phyloP scores from a whole-genome alignment of 148 eudicot genomes.

The Cornus controversa region DNA sequence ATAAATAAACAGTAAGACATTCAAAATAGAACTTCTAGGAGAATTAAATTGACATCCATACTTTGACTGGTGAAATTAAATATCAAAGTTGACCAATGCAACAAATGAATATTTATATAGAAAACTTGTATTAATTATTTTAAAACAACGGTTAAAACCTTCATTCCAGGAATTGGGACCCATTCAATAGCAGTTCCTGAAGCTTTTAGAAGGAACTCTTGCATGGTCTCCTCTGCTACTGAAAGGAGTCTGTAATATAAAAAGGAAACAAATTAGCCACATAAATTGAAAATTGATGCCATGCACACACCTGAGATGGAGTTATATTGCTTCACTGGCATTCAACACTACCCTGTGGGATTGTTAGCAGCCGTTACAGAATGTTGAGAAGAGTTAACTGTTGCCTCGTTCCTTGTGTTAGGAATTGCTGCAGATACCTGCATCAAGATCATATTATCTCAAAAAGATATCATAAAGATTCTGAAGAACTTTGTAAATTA shows the following conservation, averaged over 20 bases:
- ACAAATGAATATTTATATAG: background rate
- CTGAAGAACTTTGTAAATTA: background rate
- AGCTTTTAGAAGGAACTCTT: slow-evolving; percentile 62
- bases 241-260: slow-evolving; percentile 37
- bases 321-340: background rate
- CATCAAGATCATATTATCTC: slow-evolving; percentile 10
- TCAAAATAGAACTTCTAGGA: too few species aligned
- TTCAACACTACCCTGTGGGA: slow-evolving; percentile 36
- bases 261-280: slow-evolving; percentile 1
- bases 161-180: slow-evolving; percentile 63
- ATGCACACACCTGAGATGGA: background rate
- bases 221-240: slow-evolving; percentile 52
- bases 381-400: slow-evolving; percentile 33
- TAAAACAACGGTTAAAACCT: slow-evolving; percentile 25
- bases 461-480: background rate
- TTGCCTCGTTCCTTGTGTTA: slow-evolving; percentile 43
- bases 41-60: background rate
- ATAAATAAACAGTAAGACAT: background rate
- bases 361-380: slow-evolving; percentile 25
- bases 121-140: background rate
- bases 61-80: background rate
- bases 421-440: slow-evolving; percentile 33
- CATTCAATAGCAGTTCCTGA: slow-evolving; percentile 65
- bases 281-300: background rate
- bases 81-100: background rate